These are phyloP conservation scores for Aschersonia sp. DNA, from an alignment of 2,329 filamentous ascomycete species.

Conservation along the genomic window DNA sequence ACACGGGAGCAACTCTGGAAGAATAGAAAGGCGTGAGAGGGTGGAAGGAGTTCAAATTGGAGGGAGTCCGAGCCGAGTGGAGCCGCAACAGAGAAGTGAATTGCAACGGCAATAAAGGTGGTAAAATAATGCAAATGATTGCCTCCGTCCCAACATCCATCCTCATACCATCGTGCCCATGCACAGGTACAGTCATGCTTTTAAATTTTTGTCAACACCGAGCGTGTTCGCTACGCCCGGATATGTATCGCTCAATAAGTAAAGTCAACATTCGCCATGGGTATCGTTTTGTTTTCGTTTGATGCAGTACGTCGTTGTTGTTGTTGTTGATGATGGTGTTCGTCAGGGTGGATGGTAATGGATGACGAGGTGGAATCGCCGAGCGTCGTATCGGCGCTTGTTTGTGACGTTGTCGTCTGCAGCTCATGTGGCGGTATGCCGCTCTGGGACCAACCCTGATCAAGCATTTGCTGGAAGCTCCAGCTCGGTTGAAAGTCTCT, in stretches of 20 bases:
- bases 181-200: too few relatives aligned
- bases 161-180: neutral
- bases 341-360: conserved; percentile 21
- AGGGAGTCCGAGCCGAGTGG: too few relatives aligned
- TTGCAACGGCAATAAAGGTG: too few relatives aligned
- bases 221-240: neutral
- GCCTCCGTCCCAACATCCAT: too few relatives aligned
- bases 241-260: conserved; percentile 30
- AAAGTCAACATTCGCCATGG: conserved; percentile 47
- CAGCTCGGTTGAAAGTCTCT: conserved; percentile 51
- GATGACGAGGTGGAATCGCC: conserved; percentile 24
- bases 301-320: conserved; percentile 18
- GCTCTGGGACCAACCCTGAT: conserved; percentile 44
- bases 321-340: conserved; percentile 9
- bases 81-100: too few relatives aligned
- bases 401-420: conserved; percentile 30
- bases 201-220: neutral
- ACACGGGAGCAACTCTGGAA: too few relatives aligned
- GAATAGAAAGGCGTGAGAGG: too few relatives aligned
- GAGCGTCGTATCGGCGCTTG: conserved; percentile 25
- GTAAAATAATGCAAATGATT: too few relatives aligned
- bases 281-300: conserved; percentile 34
- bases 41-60: too few relatives aligned
- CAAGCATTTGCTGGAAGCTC: conserved; percentile 54
- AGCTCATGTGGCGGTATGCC: conserved; percentile 38